Evolutionary conservation across 129 eudicot genomes (phyloP), one percentile per base, ranked within the genome.

Genomic region (Flaveria linearis): DNA sequence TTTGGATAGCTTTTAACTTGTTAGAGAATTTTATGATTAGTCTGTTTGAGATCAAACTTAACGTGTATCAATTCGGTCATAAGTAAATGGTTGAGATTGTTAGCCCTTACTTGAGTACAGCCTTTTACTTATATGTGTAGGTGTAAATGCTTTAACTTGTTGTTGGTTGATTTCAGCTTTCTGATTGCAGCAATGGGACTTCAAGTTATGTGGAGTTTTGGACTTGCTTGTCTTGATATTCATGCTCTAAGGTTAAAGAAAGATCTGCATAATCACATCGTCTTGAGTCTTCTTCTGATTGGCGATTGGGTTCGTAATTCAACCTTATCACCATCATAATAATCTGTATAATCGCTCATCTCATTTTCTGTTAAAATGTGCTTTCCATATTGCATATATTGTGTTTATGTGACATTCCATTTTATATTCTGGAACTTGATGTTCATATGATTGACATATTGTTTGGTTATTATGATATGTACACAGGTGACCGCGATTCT

Each of bases 171-270:
- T 67, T 83, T 84, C 96, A 92, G 96, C 87, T 92, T 87, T 81
- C 81, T 92, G 80, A 81, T 89, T 67, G 96, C 96, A 62, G 86
- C 96, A 61, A 92, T 92, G 97, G 97, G 93, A 25, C 86, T 92
- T 33, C 85, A 85, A 76, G 87, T 86, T 49, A 71, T 89, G 74
- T 92, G 97, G 97, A 89, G 93, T 79, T 92, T 87, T 41, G 91
- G 89, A 68, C 93, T 89, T 73, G 91, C 96, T 8, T 92, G 89
- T 76, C 86, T 92, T 45, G 96, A 87, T 81, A 82, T 92, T 50
- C 91, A 86, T 73, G 93, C 93, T 73, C 75, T 87, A 75, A 80
- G 91, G 84, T 75, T 75, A 47, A 86, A 89, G 57, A 89, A 78
- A 71, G 91, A 86, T 60, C 78, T 89, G 51, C 91, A 81, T 57